Evolutionary conservation across 2,329 filamentous ascomycete genomes (phyloP).

Genomic region (Pseudogymnoascus sp.): DNA sequence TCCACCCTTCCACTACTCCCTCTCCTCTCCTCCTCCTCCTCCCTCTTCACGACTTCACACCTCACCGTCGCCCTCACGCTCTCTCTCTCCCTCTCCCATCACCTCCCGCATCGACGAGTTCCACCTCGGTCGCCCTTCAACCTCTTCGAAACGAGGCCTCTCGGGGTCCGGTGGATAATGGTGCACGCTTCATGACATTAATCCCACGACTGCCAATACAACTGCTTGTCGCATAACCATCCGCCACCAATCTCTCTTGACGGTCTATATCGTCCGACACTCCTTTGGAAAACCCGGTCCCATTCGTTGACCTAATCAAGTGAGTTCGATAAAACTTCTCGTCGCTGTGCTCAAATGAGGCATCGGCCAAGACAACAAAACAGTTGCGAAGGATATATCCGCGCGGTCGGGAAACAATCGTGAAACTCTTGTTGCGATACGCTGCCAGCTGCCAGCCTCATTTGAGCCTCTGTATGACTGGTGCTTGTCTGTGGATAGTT

Average conservation of each 20-base stretch:
- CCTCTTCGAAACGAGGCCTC: not conserved
- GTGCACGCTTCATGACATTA: slow-evolving; percentile 4
- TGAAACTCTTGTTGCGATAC: not conserved
- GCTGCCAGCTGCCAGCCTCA: not conserved
- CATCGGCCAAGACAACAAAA: not conserved
- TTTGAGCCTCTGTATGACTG: not conserved
- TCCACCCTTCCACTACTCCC: not conserved
- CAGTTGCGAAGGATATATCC: not conserved
- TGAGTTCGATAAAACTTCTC: slow-evolving; percentile 19
- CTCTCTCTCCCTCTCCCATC: not conserved
- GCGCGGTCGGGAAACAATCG: not conserved
- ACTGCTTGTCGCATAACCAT: not conserved
- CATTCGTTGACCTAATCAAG: slow-evolving; percentile 24
- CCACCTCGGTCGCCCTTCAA: not conserved
- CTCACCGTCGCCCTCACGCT: not conserved
- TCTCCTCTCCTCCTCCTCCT: not conserved
- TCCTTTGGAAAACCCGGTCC: slow-evolving; percentile 25
- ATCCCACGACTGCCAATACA: not conserved
- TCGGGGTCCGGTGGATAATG: slow-evolving; percentile 2
- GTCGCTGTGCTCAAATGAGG: slow-evolving; percentile 12
- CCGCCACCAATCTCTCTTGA: not conserved
- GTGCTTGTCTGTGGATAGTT: not conserved
- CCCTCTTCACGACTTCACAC: not conserved
- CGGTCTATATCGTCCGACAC: slow-evolving; percentile 21
- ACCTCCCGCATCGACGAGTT: slow-evolving; percentile 3